Evolutionary conservation across 768 basidiomycete genomes (phyloP).

Genomic region (Infundibulicybe gibba): DNA sequence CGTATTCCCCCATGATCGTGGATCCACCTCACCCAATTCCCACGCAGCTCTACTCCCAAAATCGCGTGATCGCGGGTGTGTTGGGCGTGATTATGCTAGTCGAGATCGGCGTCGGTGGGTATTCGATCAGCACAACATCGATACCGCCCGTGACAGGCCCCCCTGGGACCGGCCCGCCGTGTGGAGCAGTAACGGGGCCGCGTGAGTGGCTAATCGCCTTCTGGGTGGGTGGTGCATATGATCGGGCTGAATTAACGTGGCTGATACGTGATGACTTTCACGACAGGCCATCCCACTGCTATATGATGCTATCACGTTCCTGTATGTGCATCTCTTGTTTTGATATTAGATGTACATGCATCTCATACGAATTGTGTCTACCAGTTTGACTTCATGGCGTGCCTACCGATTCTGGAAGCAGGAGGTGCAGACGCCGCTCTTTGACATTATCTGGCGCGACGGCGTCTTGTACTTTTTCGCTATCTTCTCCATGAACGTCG

Average conservation of each 20-base stretch:
- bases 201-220: conserved; percentile 13
- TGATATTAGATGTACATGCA: too few species aligned
- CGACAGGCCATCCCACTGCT: too few species aligned
- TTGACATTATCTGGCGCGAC: conserved; percentile 3
- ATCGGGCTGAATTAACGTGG: too few species aligned
- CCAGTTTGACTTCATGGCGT: neutral
- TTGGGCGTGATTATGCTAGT: conserved; percentile 5
- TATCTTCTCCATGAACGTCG: conserved; percentile 14
- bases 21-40: too few species aligned
- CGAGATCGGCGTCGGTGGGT: conserved; percentile 8
- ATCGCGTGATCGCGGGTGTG: conserved; percentile 5
- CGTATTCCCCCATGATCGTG: neutral
- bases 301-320: too few species aligned
- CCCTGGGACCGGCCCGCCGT: conserved; percentile 7
- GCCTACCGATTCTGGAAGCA: too few species aligned
- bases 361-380: neutral
- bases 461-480: conserved; percentile 15
- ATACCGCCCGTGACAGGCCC: neutral
- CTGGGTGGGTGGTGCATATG: conserved; percentile 8
- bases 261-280: too few species aligned
- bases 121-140: conserved; percentile 3
- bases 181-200: conserved; percentile 11
- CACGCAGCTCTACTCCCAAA: conserved; percentile 1
- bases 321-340: too few species aligned
- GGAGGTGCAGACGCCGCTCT: too few species aligned